Conservation (phyloP, 2,329 filamentous ascomycete species). For the Ascochyta clinopodiicola region DNA sequence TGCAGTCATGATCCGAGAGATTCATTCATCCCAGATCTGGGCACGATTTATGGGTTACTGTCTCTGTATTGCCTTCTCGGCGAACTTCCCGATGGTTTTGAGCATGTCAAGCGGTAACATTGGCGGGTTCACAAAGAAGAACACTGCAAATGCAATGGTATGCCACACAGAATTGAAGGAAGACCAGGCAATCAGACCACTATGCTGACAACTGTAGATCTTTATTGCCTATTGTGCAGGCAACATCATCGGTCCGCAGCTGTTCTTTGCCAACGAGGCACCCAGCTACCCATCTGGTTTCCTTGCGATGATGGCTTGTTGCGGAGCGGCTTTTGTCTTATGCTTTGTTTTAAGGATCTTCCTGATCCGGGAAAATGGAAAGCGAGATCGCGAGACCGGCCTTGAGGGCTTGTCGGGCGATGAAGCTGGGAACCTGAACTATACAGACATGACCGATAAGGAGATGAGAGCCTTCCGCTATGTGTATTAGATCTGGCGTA, state of each 20-base stretch:
- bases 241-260: constrained; percentile 16
- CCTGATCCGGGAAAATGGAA: constrained; percentile 19
- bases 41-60: constrained; percentile 39
- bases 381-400: constrained; percentile 15
- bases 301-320: constrained; percentile 22
- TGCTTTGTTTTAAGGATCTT: constrained; percentile 20
- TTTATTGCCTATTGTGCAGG: constrained; percentile 19
- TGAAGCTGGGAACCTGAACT: constrained; percentile 9
- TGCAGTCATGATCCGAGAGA: constrained; percentile 32
- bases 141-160: constrained; percentile 59
- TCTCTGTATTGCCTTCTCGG: constrained; percentile 41
- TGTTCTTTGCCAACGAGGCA: constrained; percentile 13
- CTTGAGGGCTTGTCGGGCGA: constrained; percentile 4
- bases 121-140: constrained; percentile 50
- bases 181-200: not conserved
- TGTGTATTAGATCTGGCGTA: constrained; percentile 14
- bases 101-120: constrained; percentile 48
- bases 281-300: constrained; percentile 15
- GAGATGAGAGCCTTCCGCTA: constrained; percentile 21
- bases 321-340: constrained; percentile 10
- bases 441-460: constrained; percentile 21
- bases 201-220: constrained; percentile 1
- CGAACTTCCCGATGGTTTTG: constrained; percentile 49
- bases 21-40: constrained; percentile 15
- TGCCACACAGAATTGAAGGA: not conserved